Evolutionary conservation across 805 yeast species (phyloP), one percentile per base, ranked within the genome.

Genomic region (Starmerella apis): DNA sequence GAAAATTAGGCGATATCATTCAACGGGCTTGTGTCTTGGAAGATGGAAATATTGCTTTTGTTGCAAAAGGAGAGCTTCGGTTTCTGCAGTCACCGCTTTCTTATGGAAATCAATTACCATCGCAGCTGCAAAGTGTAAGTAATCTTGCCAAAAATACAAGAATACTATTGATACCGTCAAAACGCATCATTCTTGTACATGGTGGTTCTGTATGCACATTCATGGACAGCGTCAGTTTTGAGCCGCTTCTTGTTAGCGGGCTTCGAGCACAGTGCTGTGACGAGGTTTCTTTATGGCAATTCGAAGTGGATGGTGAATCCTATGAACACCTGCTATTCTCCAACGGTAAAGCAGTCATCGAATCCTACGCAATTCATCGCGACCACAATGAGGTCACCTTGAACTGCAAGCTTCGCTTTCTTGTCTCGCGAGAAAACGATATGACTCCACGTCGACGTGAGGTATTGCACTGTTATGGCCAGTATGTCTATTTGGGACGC

Each of bases 311-410:
- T 1, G 53, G 48, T 2, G 32, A 30, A 3, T 9, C 23, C 9
- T 43, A 16, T 20, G 54, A 53, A 35, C 53, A 53, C 9, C 39
- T 53, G 2, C 24, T 53, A 1, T 42, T 49, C 9, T 19, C 46
- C 2, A 49, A 41, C n/a, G 51, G 51, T 8, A n/a, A 24, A 11
- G 45, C 47, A 2, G 19, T 14, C n/a, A 18, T 52, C 2, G 51
- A 49, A 33, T 47, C 56, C 14, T 53, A 53, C 47, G 22, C 51
- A 1, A 27, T 50, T 11, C 14, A 32, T n/a, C 48, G 56, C 10
- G 36, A 43, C 8, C 33, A 46, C 8, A 20, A 6, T 8, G 23
- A 44, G 2, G 48, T 50, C 18, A 33, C 28, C 16, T 27, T 46
- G 31, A 22, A 13, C 20, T 31, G 47, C 39, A 50, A 50, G 30